These are phyloP conservation scores for Linum trigynum DNA, from an alignment of 345 rosid species.

Conservation along the genomic window DNA sequence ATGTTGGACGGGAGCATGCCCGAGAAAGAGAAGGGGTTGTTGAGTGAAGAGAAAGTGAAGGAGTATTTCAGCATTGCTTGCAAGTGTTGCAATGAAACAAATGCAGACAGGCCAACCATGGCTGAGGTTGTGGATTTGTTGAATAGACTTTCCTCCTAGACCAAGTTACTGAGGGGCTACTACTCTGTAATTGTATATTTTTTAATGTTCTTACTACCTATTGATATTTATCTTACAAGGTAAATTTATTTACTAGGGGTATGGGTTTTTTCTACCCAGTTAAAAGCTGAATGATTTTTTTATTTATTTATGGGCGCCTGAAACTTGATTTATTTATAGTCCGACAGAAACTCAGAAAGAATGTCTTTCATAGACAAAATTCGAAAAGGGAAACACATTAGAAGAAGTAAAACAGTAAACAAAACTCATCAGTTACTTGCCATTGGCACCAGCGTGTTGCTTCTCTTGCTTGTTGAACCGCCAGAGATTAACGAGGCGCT, in stretches of 20 bases:
- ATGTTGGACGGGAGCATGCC: slow-evolving; percentile 35
- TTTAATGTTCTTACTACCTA: too few relatives aligned
- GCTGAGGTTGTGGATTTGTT: slow-evolving; percentile 30
- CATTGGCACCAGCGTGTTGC: slow-evolving; percentile 8
- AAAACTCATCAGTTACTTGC: slow-evolving; percentile 9
- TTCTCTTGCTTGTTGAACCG: slow-evolving; percentile 28
- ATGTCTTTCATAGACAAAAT: too few relatives aligned
- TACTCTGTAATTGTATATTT: background rate
- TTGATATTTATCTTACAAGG: too few relatives aligned
- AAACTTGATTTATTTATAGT: too few relatives aligned
- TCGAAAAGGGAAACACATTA: too few relatives aligned
- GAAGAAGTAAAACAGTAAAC: background rate
- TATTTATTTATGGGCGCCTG: too few relatives aligned
- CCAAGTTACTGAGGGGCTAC: too few relatives aligned
- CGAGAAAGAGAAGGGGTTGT: slow-evolving; percentile 13
- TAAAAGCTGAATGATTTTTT: too few relatives aligned
- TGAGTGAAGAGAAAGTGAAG: slow-evolving; percentile 20
- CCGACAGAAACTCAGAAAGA: too few relatives aligned
- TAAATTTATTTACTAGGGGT: too few relatives aligned
- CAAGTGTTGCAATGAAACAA: slow-evolving; percentile 36
- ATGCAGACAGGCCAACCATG: slow-evolving; percentile 52
- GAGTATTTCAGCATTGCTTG: slow-evolving; percentile 58
- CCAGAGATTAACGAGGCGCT: slow-evolving; percentile 31
- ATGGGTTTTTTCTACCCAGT: too few relatives aligned
- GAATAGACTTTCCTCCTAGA: background rate